Conservation (phyloP, 306 rosid species). For the Trifolium fragiferum region DNA sequence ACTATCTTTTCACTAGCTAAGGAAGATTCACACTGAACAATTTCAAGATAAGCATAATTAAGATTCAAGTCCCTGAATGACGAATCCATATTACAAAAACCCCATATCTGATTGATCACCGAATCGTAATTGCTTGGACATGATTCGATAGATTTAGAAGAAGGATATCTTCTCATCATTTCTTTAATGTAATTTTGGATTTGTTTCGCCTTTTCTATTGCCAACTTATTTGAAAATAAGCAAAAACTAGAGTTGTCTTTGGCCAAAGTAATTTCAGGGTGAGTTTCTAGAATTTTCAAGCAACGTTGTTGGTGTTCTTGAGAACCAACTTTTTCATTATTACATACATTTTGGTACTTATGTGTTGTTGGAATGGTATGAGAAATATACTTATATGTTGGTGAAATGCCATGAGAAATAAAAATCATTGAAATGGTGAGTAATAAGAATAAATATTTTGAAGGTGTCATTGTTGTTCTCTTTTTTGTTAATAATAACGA, state of each 20-base stretch:
- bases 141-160: background rate
- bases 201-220: background rate
- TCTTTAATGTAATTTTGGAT: too few species aligned
- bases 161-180: background rate
- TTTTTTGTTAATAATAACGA: background rate
- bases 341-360: background rate
- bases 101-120: background rate
- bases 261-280: background rate
- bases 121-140: background rate
- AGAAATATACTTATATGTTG: background rate
- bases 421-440: too few species aligned
- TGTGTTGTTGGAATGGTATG: background rate
- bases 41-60: background rate
- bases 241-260: background rate
- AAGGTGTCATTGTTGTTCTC: background rate
- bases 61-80: too few species aligned
- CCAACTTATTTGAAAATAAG: background rate
- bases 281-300: background rate
- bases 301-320: background rate
- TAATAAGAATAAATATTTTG: background rate
- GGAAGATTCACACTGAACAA: rapidly evolving
- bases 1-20: background rate
- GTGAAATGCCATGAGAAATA: background rate
- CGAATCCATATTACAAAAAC: background rate
- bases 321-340: background rate